Evolutionary conservation across 2,329 filamentous ascomycete genomes (phyloP), one percentile per base, ranked within the genome.

Genomic region (Curvularia sp.): DNA sequence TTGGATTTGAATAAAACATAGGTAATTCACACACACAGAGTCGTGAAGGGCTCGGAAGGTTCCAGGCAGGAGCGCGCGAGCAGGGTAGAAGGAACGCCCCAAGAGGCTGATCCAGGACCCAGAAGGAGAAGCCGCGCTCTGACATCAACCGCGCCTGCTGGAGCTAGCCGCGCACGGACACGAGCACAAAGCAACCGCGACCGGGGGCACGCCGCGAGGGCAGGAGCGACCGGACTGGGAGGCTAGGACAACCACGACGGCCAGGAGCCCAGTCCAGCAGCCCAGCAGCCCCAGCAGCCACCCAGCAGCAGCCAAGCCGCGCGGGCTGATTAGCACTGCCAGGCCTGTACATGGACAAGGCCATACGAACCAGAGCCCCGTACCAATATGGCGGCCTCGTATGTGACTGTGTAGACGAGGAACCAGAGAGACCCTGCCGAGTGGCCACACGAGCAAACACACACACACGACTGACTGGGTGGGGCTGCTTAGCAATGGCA

Each of bases 21-120:
- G 73, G 76, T 74, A 71, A 76, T 77, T 76, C 72, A 74, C 66
- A 64, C 67, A 63, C 59, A 61, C 57, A 57, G 60, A 69, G 65
- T 69, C 61, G 69, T 72, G 68, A 71, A 71, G 66, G 67, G 66
- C 61, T 61, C 74, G 74, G 72, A 73, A 75, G 69, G 72, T 74
- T 74, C 74, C 74, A 76, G 74, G 67, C 71, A 58, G 51, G 55
- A 58, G 55, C 55, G 51, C 38, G 39, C 21, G 55, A 58, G 50
- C 55, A 73, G 69, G 54, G 61, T 57, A 65, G 62, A 60, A 58
- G 55, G 55, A 60, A 65, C 64, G 69, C 71, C 70, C 67, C 68
- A 71, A 74, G 71, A 72, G 70, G 73, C 73, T 76, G 74, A 76
- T 74, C 72, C 73, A 75, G 67, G 74, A 76, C 72, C 72, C 73